Evolutionary conservation across 129 eudicot genomes (phyloP).

Genomic region (Pittosporum tobira): DNA sequence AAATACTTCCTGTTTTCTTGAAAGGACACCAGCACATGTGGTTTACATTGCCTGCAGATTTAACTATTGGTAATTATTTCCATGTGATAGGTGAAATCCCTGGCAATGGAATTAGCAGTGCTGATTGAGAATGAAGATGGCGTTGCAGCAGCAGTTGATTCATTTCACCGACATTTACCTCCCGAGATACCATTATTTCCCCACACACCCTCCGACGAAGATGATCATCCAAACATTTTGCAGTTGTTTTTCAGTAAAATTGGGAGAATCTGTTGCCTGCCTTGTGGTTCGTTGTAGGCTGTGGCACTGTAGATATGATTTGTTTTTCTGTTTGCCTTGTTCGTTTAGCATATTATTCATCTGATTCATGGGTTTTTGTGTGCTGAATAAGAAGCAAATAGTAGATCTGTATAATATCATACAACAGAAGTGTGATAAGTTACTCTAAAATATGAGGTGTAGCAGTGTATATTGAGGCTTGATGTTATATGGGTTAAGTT

Average conservation of each 20-base stretch:
- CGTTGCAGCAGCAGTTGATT: conserved; percentile 84
- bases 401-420: too few species aligned
- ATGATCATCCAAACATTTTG: conserved; percentile 41
- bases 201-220: conserved; percentile 24
- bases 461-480: too few species aligned
- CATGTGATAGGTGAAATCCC: conserved; percentile 59
- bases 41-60: not conserved
- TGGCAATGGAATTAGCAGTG: conserved; percentile 61
- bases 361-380: conserved; percentile 27
- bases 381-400: not conserved
- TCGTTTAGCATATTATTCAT: conserved; percentile 28
- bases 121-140: conserved; percentile 83
- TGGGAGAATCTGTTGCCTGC: conserved; percentile 48
- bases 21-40: not conserved
- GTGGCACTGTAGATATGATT: conserved; percentile 10
- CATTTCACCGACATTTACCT: conserved; percentile 86
- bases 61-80: not conserved
- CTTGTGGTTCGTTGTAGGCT: conserved; percentile 52
- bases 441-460: too few species aligned
- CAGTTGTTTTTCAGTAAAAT: conserved; percentile 69
- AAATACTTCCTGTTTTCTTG: too few species aligned
- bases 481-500: too few species aligned
- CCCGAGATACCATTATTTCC: conserved; percentile 54
- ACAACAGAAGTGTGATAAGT: too few species aligned
- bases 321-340: conserved; percentile 1